Evolutionary conservation across 2,329 filamentous ascomycete species (phyloP).

Genomic region (Thermothelomyces thermophilus): DNA sequence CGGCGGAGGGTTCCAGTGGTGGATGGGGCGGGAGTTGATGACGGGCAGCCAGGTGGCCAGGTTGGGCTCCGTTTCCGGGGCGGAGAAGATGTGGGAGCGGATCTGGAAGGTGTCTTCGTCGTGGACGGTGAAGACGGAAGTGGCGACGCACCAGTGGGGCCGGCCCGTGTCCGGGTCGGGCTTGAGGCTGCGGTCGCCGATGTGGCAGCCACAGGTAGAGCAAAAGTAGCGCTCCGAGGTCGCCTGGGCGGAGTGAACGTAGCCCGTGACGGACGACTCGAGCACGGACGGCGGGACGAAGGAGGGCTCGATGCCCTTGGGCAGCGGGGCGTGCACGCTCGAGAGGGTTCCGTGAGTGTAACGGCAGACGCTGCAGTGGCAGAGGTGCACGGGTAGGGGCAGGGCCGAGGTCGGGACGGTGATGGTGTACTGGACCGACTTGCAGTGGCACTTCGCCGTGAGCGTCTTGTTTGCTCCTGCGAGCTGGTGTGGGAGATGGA

Average conservation of each 20-base stretch:
- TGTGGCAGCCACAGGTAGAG: constrained; percentile 40
- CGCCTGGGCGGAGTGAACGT: constrained; percentile 27
- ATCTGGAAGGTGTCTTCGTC: constrained; percentile 33
- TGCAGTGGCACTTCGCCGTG: constrained; percentile 41
- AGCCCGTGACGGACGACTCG: constrained; percentile 31
- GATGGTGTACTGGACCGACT: constrained; percentile 37
- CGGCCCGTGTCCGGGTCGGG: constrained; percentile 18
- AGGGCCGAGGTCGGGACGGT: constrained; percentile 34
- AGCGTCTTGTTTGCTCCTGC: constrained; percentile 30
- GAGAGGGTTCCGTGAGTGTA: constrained; percentile 37
- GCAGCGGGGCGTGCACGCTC: constrained; percentile 37
- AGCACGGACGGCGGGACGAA: constrained; percentile 37
- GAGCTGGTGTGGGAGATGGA: constrained; percentile 18
- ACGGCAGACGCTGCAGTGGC: constrained; percentile 42
- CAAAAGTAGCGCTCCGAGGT: constrained; percentile 38
- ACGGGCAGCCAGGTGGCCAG: constrained; percentile 32
- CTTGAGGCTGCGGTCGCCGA: constrained; percentile 32
- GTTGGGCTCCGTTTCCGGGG: constrained; percentile 31
- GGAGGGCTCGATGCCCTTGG: constrained; percentile 30
- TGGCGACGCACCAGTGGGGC: constrained; percentile 34
- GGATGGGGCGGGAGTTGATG: constrained; percentile 28
- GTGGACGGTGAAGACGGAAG: constrained; percentile 35
- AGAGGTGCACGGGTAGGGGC: constrained; percentile 38
- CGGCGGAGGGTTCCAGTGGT: constrained; percentile 33
- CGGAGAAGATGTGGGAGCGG: constrained; percentile 32